A percentile compares a stretch with the other conserved stretches of the same genome.
phyloP scores from a whole-genome alignment of 129 eudicot species.

The Escallonia herrerae region DNA sequence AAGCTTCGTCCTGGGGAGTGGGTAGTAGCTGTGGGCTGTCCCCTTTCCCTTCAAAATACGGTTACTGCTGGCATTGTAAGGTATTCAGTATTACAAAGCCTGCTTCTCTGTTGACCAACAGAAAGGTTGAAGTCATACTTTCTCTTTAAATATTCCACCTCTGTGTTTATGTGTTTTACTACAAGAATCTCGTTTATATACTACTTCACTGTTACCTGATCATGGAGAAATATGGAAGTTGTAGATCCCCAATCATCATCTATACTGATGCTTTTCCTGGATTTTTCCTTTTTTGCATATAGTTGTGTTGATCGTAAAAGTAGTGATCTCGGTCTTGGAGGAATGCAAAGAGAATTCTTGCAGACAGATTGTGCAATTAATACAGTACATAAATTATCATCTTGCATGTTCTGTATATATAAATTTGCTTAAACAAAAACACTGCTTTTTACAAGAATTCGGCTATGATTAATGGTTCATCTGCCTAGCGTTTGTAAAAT shows the following conservation, averaged over 20 bases:
- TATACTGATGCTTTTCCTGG: constrained; percentile 14
- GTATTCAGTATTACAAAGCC: constrained; percentile 18
- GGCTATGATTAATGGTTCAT: no score
- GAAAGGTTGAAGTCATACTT: background rate
- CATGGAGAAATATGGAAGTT: background rate
- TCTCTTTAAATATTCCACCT: background rate
- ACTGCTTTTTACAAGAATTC: no score
- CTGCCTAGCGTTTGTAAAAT: no score
- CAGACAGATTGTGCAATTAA: constrained; percentile 94
- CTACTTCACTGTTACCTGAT: background rate
- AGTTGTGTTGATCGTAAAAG: constrained; percentile 98
- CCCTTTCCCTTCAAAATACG: constrained; percentile 89
- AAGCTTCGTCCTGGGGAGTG: constrained; percentile 94
- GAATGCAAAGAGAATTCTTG: constrained; percentile 88
- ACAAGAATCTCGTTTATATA: no score
- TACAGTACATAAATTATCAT: constrained; percentile 31
- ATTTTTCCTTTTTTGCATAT: constrained; percentile 12
- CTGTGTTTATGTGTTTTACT: no score
- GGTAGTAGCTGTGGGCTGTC: constrained; percentile 93
- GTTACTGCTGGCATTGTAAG: constrained; percentile 91
- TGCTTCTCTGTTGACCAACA: background rate
- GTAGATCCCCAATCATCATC: background rate
- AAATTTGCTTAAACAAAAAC: background rate
- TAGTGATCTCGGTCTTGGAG: constrained; percentile 97
- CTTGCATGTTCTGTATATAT: background rate